phyloP scores from a whole-genome alignment of 768 basidiomycete genomes.

The Agaricus blazei region DNA sequence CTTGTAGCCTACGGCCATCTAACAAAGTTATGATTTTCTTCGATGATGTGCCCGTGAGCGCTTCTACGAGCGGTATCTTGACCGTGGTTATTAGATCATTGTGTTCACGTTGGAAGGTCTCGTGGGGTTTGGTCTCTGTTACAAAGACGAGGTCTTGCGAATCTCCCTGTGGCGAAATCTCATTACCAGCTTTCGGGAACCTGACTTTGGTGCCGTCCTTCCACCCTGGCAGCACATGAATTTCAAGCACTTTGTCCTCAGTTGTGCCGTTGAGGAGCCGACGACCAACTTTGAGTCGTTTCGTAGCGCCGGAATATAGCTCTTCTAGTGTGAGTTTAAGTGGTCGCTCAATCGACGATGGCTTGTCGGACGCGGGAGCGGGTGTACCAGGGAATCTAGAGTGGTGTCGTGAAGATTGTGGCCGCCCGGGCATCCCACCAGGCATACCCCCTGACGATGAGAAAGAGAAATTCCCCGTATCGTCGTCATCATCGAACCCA shows the following conservation, averaged over 20 bases:
- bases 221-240: conserved; percentile 84
- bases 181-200: conserved; percentile 85
- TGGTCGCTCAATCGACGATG: conserved; percentile 70
- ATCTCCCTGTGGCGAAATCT: conserved; percentile 51
- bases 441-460: conserved; percentile 57
- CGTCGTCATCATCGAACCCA: conserved; percentile 43
- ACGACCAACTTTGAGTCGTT: conserved; percentile 84
- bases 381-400: conserved; percentile 17
- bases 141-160: conserved; percentile 93
- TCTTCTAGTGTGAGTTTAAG: conserved; percentile 85
- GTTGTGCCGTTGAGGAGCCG: conserved; percentile 63
- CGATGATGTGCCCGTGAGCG: conserved; percentile 52
- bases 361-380: conserved; percentile 27
- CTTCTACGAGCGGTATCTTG: conserved; percentile 76
- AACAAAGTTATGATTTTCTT: conserved; percentile 59
- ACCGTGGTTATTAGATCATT: conserved; percentile 68
- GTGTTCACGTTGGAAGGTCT: conserved; percentile 68
- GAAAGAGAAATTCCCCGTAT: conserved; percentile 36
- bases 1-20: conserved; percentile 75
- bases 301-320: conserved; percentile 78
- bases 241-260: conserved; percentile 85
- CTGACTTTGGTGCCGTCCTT: conserved; percentile 94
- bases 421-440: conserved; percentile 39
- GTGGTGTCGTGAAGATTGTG: conserved; percentile 18
- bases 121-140: conserved; percentile 92